phyloP scores from a whole-genome alignment of 805 yeast species.

The Jamesozyma jinghongensis region DNA sequence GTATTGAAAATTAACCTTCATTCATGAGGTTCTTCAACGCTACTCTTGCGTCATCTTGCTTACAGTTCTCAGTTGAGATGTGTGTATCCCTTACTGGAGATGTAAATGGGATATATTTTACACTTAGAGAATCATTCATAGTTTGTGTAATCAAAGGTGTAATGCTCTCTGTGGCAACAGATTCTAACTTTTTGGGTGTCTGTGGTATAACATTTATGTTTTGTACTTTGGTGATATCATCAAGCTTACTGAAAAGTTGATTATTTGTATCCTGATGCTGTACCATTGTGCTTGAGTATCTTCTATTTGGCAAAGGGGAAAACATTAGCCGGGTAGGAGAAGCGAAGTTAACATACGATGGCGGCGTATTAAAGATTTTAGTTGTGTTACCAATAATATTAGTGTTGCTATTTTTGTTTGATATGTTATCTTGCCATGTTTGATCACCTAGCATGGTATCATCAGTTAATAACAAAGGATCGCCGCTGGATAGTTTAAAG shows the following conservation, averaged over 20 bases:
- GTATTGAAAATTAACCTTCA: slow-evolving; percentile 8
- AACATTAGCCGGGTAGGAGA: slow-evolving; percentile 14
- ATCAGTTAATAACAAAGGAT: slow-evolving; percentile 26
- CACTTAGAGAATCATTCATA: slow-evolving; percentile 17
- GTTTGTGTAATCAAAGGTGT: slow-evolving; percentile 25
- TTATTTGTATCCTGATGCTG: too few species aligned
- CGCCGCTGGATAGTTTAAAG: slow-evolving; percentile 24
- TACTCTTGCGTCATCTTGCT: slow-evolving; percentile 25
- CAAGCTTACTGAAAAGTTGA: too few species aligned
- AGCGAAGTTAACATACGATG: slow-evolving; percentile 23
- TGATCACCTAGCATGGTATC: slow-evolving; percentile 11
- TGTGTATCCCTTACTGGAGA: background rate
- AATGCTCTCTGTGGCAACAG: slow-evolving; percentile 10
- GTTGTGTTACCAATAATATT: background rate
- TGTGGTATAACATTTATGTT: too few species aligned
- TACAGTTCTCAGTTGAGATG: background rate
- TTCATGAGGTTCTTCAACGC: slow-evolving; percentile 25
- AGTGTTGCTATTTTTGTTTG: background rate
- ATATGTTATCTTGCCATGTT: slow-evolving; percentile 3
- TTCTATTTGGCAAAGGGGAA: slow-evolving; percentile 10
- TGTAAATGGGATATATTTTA: background rate
- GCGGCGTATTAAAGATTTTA: slow-evolving; percentile 20
- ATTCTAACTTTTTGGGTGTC: too few species aligned
- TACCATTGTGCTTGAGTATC: slow-evolving; percentile 5
- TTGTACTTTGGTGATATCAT: too few species aligned